phyloP scores from a whole-genome alignment of 2,329 filamentous ascomycete genomes.

The Exophiala lecanii-corni region DNA sequence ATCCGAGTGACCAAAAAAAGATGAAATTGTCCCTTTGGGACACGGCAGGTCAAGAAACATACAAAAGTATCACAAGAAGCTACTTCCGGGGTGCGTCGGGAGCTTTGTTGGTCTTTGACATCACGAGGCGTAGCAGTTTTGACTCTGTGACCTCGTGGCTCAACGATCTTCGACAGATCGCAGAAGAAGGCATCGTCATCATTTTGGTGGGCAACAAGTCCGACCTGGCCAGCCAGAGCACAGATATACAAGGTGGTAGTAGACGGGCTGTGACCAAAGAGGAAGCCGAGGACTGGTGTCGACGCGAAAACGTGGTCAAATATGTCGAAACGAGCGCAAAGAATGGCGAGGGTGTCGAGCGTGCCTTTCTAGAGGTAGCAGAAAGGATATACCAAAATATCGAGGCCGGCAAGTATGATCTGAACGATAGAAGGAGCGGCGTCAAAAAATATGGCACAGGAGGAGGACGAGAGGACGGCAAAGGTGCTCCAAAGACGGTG shows the following conservation, averaged over 20 bases:
- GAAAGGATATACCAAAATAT: conserved; percentile 97
- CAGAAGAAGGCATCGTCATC: conserved; percentile 91
- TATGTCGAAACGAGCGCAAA: conserved; percentile 98
- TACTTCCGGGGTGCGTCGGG: conserved; percentile 82
- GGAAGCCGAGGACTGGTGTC: conserved; percentile 89
- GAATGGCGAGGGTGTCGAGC: conserved; percentile 88
- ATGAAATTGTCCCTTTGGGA: conserved; percentile 70
- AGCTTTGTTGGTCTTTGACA: conserved; percentile 88
- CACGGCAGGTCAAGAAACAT: conserved; percentile 93
- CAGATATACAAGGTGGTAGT: conserved; percentile 39
- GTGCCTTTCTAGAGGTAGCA: conserved; percentile 86
- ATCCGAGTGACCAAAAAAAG: conserved; percentile 26
- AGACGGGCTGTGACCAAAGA: conserved; percentile 69
- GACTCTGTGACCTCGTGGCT: conserved; percentile 88
- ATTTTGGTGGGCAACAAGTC: conserved; percentile 94
- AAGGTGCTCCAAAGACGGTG: conserved; percentile 36
- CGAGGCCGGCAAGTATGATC: conserved; percentile 86
- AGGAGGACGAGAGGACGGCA: conserved; percentile 31
- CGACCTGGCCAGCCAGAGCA: conserved; percentile 58
- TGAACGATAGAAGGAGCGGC: conserved; percentile 86
- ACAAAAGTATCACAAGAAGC: conserved; percentile 90
- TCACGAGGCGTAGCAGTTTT: conserved; percentile 80
- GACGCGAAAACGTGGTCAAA: conserved; percentile 75
- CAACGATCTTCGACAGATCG: conserved; percentile 87
- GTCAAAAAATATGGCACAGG: conserved; percentile 63